These are phyloP conservation scores for Daldinia decipiens DNA, from an alignment of 495 filamentous ascomycete genomes.

Conservation along the genomic window DNA sequence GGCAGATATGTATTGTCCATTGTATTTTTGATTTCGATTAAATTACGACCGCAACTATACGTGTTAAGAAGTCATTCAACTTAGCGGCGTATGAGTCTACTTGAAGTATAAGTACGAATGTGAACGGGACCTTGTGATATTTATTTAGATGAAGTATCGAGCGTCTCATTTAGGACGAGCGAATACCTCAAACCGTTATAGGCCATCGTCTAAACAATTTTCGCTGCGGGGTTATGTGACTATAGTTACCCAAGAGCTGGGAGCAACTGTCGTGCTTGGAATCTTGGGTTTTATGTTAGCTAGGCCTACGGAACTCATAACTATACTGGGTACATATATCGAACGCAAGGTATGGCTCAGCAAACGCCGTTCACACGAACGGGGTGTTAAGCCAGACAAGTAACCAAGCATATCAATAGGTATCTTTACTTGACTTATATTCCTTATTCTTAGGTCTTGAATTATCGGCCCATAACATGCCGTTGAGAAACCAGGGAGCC, in stretches of 20 bases:
- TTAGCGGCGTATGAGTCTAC: neutral
- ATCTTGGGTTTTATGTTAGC: neutral
- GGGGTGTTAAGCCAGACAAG: no score
- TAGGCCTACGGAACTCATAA: neutral
- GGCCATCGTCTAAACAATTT: neutral
- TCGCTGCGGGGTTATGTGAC: neutral
- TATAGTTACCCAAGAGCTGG: neutral
- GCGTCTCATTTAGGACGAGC: neutral
- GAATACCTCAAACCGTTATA: neutral
- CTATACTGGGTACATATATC: no score
- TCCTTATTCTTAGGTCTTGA: no score
- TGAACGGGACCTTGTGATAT: neutral
- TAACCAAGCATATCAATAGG: no score
- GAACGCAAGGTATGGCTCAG: no score
- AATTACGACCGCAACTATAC: neutral
- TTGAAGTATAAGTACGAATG: neutral
- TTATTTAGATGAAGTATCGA: neutral
- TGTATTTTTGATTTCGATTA: neutral
- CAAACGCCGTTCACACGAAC: no score
- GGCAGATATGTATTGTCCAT: neutral
- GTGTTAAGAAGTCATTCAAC: neutral
- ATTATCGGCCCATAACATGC: no score
- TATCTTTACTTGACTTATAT: no score
- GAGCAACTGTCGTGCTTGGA: neutral
- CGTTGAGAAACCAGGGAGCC: no score